Conservation (phyloP, 2,329 filamentous ascomycete genomes). For the Akanthomyces dipterigenus region DNA sequence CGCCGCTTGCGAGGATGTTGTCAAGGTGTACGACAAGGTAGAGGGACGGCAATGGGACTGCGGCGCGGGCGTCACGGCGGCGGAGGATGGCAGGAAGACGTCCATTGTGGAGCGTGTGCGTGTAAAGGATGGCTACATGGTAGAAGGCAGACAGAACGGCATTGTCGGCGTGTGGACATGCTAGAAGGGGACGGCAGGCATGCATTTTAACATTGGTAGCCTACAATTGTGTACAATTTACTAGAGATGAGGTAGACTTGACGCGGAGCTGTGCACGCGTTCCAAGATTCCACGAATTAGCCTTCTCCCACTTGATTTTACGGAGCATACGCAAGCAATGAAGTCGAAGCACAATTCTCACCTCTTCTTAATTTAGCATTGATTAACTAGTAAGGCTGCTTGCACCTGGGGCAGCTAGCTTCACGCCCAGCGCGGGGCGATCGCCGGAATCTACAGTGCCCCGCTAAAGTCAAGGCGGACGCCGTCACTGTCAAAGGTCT, state of each 20-base stretch:
- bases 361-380: too few relatives aligned
- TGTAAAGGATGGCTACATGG: slow-evolving; percentile 87
- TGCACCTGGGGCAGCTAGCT: not conserved
- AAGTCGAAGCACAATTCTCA: not conserved
- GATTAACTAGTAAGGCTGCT: too few relatives aligned
- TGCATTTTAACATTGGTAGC: not conserved
- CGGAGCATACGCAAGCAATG: not conserved
- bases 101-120: slow-evolving; percentile 77
- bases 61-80: slow-evolving; percentile 69
- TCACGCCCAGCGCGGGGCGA: not conserved
- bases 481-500: not conserved
- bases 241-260: not conserved
- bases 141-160: slow-evolving; percentile 84
- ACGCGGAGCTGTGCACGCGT: not conserved
- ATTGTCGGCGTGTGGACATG: slow-evolving; percentile 88
- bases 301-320: not conserved
- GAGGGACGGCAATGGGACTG: slow-evolving; percentile 96
- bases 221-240: slow-evolving; percentile 9
- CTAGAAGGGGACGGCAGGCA: slow-evolving; percentile 21
- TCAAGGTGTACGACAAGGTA: slow-evolving; percentile 97
- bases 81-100: slow-evolving; percentile 57
- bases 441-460: not conserved
- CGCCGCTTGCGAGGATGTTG: slow-evolving; percentile 85
- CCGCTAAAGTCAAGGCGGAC: slow-evolving; percentile 1
- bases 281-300: not conserved